phyloP scores from a whole-genome alignment of 768 basidiomycete species.

The Coprinopsis strossmayeri region DNA sequence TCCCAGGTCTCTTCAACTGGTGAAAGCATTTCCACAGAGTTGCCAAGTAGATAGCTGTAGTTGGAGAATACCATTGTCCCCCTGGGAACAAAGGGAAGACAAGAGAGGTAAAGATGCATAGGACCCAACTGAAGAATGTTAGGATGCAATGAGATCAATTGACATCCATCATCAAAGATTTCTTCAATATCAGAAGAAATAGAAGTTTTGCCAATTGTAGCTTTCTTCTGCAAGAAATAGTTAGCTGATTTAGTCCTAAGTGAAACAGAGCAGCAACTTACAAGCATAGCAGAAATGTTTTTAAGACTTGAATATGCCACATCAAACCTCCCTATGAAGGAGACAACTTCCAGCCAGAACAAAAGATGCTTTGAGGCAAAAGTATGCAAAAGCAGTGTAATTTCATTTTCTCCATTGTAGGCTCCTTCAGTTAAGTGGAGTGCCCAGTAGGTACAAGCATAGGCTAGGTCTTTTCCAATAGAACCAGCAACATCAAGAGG shows the following conservation, averaged over 20 bases:
- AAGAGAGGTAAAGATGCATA: neutral
- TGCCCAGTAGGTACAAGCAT: constrained; percentile 3
- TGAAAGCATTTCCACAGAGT: no score
- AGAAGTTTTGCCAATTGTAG: no score
- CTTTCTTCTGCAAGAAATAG: neutral
- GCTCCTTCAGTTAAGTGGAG: neutral
- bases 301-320: neutral
- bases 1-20: no score
- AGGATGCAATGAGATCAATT: constrained; percentile 4
- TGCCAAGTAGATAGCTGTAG: no score
- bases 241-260: neutral
- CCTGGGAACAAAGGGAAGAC: neutral
- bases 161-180: neutral
- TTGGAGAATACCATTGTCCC: neutral
- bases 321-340: neutral
- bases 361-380: neutral
- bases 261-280: neutral
- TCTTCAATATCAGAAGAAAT: neutral
- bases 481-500: neutral
- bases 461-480: neutral
- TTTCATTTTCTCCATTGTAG: neutral
- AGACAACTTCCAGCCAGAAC: neutral
- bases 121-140: neutral
- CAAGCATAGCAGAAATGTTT: neutral
- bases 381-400: neutral